Conservation (phyloP, 2,329 filamentous ascomycete genomes). For the Ascochyta lentis region DNA sequence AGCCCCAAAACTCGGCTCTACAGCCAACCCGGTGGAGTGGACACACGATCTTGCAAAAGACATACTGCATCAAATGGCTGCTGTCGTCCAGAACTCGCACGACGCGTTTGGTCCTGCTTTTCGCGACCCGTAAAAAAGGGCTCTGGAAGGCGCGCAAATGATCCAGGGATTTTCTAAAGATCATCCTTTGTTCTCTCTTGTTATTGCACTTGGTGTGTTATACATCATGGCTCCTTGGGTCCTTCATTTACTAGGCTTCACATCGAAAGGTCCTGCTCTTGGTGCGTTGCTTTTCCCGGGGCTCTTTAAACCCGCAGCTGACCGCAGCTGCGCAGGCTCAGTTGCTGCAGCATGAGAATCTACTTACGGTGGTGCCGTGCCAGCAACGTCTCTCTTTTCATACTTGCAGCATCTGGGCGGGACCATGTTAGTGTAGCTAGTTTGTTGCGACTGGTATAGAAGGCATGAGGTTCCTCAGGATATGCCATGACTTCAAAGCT, state of each 20-base stretch:
- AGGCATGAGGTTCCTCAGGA: neutral
- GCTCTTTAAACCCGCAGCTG: neutral
- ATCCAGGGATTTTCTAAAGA: slow-evolving; percentile 34
- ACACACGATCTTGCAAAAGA: neutral
- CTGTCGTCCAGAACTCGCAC: neutral
- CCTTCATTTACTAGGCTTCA: slow-evolving; percentile 40
- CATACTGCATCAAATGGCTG: neutral
- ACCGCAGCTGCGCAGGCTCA: slow-evolving; percentile 13
- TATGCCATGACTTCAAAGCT: neutral
- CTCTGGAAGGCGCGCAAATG: slow-evolving; percentile 23
- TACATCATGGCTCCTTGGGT: slow-evolving; percentile 32
- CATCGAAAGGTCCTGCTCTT: slow-evolving; percentile 32
- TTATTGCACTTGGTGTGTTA: slow-evolving; percentile 40
- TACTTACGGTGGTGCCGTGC: slow-evolving; percentile 48
- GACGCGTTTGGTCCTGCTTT: slow-evolving; percentile 27
- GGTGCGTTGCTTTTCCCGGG: slow-evolving; percentile 20
- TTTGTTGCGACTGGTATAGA: neutral
- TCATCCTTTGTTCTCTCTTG: slow-evolving; percentile 35
- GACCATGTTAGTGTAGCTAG: slow-evolving; percentile 22
- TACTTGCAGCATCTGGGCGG: slow-evolving; percentile 54
- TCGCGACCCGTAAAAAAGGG: slow-evolving; percentile 29
- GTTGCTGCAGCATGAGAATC: slow-evolving; percentile 52
- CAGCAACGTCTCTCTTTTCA: slow-evolving; percentile 49
- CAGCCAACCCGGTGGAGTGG: neutral
- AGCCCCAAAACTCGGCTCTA: neutral